Evolutionary conservation across 2,329 filamentous ascomycete genomes (phyloP).

Genomic region (Monilinia fructicola): DNA sequence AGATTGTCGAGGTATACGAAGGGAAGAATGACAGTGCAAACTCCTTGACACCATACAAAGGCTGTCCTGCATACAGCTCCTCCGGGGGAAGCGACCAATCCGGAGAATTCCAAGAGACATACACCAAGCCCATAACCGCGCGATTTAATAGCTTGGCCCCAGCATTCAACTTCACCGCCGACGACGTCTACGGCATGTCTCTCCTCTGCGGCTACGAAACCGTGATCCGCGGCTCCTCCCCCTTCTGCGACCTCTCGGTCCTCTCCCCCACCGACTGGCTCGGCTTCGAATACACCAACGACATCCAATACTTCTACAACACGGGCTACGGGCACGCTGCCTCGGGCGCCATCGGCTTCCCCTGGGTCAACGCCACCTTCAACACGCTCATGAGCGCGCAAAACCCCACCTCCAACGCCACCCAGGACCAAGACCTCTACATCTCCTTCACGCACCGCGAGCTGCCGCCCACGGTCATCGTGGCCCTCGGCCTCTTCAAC

Average conservation of each 20-base stretch:
- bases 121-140: conserved; percentile 51
- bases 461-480: conserved; percentile 53
- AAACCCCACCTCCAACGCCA: conserved; percentile 40
- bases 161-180: conserved; percentile 52
- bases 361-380: conserved; percentile 54
- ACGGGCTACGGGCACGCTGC: conserved; percentile 51
- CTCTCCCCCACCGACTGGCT: conserved; percentile 51
- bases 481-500: conserved; percentile 56
- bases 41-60: conserved; percentile 54
- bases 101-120: conserved; percentile 43
- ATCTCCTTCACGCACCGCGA: conserved; percentile 56
- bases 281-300: conserved; percentile 51
- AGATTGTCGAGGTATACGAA: conserved; percentile 48
- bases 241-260: conserved; percentile 48
- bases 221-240: conserved; percentile 49
- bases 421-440: conserved; percentile 49
- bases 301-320: conserved; percentile 52
- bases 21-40: conserved; percentile 50
- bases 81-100: conserved; percentile 50
- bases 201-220: conserved; percentile 53
- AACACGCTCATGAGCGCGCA: conserved; percentile 40
- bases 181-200: conserved; percentile 53
- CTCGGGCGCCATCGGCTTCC: conserved; percentile 50
- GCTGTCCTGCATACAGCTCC: conserved; percentile 53
- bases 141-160: conserved; percentile 49